phyloP scores from a whole-genome alignment of 2,329 filamentous ascomycete species.

The Fusarium subglutinans region DNA sequence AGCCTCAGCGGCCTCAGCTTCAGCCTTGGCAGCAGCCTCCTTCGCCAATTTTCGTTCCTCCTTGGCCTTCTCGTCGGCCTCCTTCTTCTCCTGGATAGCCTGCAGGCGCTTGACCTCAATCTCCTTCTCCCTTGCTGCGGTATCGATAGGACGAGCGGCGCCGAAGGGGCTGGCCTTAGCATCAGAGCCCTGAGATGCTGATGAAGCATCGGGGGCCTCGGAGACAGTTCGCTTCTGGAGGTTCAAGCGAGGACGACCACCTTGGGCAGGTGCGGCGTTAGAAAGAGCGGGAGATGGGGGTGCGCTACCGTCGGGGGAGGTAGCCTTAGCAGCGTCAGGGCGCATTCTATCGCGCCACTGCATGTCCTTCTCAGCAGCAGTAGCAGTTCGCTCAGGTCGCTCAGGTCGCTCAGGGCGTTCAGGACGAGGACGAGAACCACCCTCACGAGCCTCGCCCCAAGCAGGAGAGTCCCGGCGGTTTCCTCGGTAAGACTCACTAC shows the following conservation, averaged over 20 bases:
- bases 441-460: constrained; percentile 79
- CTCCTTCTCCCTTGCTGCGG: constrained; percentile 85
- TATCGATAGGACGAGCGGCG: constrained; percentile 93
- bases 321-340: constrained; percentile 75
- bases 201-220: constrained; percentile 65
- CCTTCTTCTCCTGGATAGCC: constrained; percentile 81
- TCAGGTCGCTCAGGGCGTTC: constrained; percentile 75
- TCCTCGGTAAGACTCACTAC: constrained; percentile 66
- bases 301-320: constrained; percentile 76
- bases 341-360: constrained; percentile 94
- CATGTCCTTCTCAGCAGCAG: constrained; percentile 90
- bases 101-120: constrained; percentile 88
- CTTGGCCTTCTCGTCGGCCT: constrained; percentile 86
- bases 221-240: constrained; percentile 91
- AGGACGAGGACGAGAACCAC: constrained; percentile 79
- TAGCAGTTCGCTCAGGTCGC: constrained; percentile 76
- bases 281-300: constrained; percentile 77
- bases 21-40: constrained; percentile 62
- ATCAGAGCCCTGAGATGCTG: constrained; percentile 66
- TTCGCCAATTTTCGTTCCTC: constrained; percentile 74
- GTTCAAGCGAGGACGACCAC: constrained; percentile 82
- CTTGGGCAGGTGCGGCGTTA: constrained; percentile 57
- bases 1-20: constrained; percentile 48
- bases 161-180: constrained; percentile 94
- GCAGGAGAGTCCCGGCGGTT: constrained; percentile 75